Conservation (phyloP, 176 grass and related monocot genomes). For the Lolium rigidum region DNA sequence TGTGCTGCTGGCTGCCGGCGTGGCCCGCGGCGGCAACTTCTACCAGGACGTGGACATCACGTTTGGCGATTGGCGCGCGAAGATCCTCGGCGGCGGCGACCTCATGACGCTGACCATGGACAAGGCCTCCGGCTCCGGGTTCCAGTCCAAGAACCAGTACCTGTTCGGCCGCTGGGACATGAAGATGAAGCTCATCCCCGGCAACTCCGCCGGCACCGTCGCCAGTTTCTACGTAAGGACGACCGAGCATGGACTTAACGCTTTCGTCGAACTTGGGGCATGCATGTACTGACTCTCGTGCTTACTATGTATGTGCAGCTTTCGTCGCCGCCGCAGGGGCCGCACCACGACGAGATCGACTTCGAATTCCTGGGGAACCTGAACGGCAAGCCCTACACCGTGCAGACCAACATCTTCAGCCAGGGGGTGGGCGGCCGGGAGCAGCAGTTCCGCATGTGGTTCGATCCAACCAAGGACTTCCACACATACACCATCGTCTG, state of each 20-base stretch:
- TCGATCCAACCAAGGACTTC: neutral
- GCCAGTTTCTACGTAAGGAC: constrained; percentile 64
- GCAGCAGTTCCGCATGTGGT: constrained; percentile 77
- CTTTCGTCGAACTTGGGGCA: neutral
- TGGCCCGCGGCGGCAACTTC: constrained; percentile 48
- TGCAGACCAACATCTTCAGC: constrained; percentile 87
- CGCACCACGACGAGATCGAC: constrained; percentile 79
- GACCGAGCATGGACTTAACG: no score
- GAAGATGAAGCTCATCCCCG: constrained; percentile 72
- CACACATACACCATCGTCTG: neutral
- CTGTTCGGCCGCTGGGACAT: constrained; percentile 77
- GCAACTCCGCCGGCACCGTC: constrained; percentile 78
- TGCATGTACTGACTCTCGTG: neutral
- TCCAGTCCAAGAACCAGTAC: constrained; percentile 65
- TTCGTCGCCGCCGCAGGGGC: constrained; percentile 56
- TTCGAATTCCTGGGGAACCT: constrained; percentile 87
- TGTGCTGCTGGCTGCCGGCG: constrained; percentile 17
- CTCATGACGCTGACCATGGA: constrained; percentile 73
- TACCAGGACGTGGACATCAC: constrained; percentile 49
- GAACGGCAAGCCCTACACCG: constrained; percentile 68
- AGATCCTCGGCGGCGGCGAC: constrained; percentile 52
- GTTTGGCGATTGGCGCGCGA: constrained; percentile 58
- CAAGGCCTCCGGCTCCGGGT: constrained; percentile 53
- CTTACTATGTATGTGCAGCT: constrained; percentile 41
- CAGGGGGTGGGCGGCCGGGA: constrained; percentile 69